These are phyloP conservation scores for Dictyostelium citrinum DNA, from an alignment of 78 protist species.

Conservation along the genomic window DNA sequence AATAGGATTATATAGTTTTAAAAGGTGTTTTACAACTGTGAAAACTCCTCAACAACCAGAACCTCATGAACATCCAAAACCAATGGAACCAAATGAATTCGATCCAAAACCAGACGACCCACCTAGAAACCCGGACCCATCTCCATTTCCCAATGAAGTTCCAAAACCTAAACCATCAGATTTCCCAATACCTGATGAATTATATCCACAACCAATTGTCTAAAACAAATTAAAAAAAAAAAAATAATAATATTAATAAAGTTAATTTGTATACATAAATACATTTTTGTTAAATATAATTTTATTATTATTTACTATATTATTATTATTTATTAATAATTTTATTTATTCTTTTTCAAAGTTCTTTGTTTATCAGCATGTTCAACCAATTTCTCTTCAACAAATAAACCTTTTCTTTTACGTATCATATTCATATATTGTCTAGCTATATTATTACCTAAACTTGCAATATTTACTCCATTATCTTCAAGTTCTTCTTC, in stretches of 20 bases:
- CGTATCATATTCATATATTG: conserved; percentile 87
- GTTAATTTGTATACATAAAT: not conserved
- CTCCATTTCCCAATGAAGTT: not conserved
- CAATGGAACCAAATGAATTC: not conserved
- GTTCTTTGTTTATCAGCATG: conserved; percentile 97
- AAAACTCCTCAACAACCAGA: not conserved
- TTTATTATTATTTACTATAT: too few relatives aligned
- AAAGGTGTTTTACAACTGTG: not conserved
- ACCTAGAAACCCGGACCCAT: not conserved
- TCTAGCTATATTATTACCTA: conserved; percentile 89
- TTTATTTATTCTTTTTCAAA: conserved; percentile 84
- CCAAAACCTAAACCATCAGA: not conserved
- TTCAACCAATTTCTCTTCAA: conserved; percentile 93
- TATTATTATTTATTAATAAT: not conserved
- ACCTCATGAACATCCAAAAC: not conserved
- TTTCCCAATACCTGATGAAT: not conserved
- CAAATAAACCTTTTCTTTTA: conserved; percentile 91
- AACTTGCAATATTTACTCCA: conserved; percentile 87
- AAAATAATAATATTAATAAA: not conserved
- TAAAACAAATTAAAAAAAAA: not conserved
- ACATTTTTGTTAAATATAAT: too few relatives aligned
- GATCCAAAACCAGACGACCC: not conserved
- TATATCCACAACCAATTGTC: not conserved
- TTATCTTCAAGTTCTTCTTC: conserved; percentile 95
- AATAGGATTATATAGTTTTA: not conserved